phyloP scores from a whole-genome alignment of 2,329 filamentous ascomycete genomes.

The Colletotrichum musicola region DNA sequence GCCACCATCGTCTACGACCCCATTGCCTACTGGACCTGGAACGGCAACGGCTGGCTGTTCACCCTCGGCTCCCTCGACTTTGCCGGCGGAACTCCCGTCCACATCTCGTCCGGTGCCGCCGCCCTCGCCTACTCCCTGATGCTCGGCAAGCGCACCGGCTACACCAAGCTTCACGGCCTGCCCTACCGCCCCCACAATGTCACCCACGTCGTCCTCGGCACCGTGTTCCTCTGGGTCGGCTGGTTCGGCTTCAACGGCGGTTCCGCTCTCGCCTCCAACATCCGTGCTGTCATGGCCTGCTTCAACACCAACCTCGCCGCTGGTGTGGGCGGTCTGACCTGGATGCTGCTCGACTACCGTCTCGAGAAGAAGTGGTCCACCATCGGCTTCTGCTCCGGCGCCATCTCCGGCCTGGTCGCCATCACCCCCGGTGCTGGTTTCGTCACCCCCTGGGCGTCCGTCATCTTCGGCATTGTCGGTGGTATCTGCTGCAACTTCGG shows the following conservation, averaged over 20 bases:
- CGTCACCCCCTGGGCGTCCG: slow-evolving; percentile 74
- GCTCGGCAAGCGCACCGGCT: slow-evolving; percentile 76
- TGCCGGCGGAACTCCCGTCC: slow-evolving; percentile 80
- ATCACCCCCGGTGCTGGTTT: slow-evolving; percentile 92
- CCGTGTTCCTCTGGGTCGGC: slow-evolving; percentile 87
- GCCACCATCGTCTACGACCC: slow-evolving; percentile 79
- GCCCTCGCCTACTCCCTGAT: slow-evolving; percentile 81
- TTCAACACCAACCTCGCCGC: slow-evolving; percentile 91
- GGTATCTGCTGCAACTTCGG: slow-evolving; percentile 84
- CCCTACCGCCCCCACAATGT: slow-evolving; percentile 81
- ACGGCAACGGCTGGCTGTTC: slow-evolving; percentile 78
- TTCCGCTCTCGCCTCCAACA: slow-evolving; percentile 82
- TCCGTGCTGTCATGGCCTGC: slow-evolving; percentile 90
- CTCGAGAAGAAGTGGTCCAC: slow-evolving; percentile 96
- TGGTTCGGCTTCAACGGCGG: slow-evolving; percentile 98
- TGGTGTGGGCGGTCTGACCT: slow-evolving; percentile 83
- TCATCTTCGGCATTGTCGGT: slow-evolving; percentile 69
- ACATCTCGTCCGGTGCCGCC: slow-evolving; percentile 79
- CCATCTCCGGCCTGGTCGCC: slow-evolving; percentile 87
- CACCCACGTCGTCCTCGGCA: slow-evolving; percentile 79
- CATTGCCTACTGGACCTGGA: slow-evolving; percentile 84
- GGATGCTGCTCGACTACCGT: slow-evolving; percentile 88
- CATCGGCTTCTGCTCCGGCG: slow-evolving; percentile 92
- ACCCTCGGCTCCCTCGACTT: slow-evolving; percentile 79
- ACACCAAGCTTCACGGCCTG: slow-evolving; percentile 71